Conservation (phyloP, 768 basidiomycete species). For the Hericium coralloides region DNA sequence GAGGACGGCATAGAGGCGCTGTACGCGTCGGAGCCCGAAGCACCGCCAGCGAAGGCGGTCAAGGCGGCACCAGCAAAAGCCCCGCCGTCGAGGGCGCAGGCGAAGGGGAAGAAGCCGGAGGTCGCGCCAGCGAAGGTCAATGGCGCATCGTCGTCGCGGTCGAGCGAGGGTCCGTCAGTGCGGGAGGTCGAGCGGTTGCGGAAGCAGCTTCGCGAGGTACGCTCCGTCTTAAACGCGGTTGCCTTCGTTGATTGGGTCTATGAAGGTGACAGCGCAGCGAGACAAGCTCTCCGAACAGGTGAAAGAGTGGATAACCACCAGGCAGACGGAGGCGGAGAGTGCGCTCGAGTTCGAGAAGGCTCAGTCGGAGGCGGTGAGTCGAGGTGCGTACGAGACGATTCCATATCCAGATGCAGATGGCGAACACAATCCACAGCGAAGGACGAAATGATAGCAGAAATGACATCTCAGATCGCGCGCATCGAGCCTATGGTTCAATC, state of each 20-base stretch:
- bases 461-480: slow-evolving; percentile 44
- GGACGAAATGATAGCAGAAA: slow-evolving; percentile 43
- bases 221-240: not conserved
- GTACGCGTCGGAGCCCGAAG: slow-evolving; percentile 4
- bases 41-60: not conserved
- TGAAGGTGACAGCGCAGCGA: not conserved
- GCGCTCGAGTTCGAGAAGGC: slow-evolving; percentile 37
- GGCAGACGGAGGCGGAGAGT: slow-evolving; percentile 59
- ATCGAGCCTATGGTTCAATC: slow-evolving; percentile 45
- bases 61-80: not conserved
- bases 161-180: not conserved
- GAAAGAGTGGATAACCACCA: slow-evolving; percentile 47
- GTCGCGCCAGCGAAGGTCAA: slow-evolving; percentile 20
- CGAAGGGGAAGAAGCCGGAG: slow-evolving; percentile 19
- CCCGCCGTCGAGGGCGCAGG: slow-evolving; percentile 4
- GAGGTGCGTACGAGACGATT: too few relatives aligned
- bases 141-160: slow-evolving; percentile 3
- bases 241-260: not conserved
- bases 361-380: slow-evolving; percentile 37
- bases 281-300: slow-evolving; percentile 6
- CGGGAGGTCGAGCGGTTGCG: slow-evolving; percentile 13
- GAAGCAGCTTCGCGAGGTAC: slow-evolving; percentile 20
- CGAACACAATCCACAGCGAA: slow-evolving; percentile 35
- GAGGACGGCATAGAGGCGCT: not conserved
- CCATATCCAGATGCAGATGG: not conserved